Evolutionary conservation across 202 grass and related monocot genomes (phyloP), one percentile per base, ranked within the genome.

Genomic region (Saccharum hybrid): DNA sequence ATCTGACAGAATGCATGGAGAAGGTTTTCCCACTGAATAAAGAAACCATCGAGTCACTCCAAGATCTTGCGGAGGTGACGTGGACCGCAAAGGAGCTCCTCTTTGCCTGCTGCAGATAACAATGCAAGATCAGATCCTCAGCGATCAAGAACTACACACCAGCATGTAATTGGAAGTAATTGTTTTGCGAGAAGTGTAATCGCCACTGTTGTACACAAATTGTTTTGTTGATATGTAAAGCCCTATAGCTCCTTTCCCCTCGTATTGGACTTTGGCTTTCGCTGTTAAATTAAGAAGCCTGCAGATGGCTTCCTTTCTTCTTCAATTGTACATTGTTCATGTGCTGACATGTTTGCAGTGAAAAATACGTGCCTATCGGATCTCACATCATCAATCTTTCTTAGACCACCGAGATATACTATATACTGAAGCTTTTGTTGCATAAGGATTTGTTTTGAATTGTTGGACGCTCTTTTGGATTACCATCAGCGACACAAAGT

Each of bases 11-110:
- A 78, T 99, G 93, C 75, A 80, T 96, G 74, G 89, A 92, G 34
- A 96, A 89, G 82, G 83, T 99, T 52, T 98, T 94, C 73, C 96
- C 96, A 77, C 51, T 98, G 84, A 86, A 92, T 67, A 92, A 90
- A 84, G 88, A 92, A 16, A 86, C 67, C 23, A 82, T 90, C 10
- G 81, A 81, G 39, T 94, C 87, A 62, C 71, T 94, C 75, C 96
- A 87, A 86, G 93, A 98, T 82, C 96, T 98, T 9, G 78, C 93
- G 22, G 87, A 94, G 26, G 91, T 96, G 85, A 92, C 91, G 68
- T 98, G 96, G 96, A 98, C 96, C 3, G 89, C 91, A 0, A 98
- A 98, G 84, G 96, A 98, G 85, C 89, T 98, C 72, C 89, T 96
- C 33, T 98, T 98, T 63, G 93, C 96, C 63, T 94, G 96, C 83